Evolutionary conservation across 2,329 filamentous ascomycete genomes (phyloP).

Genomic region (Cladosporium sp.): DNA sequence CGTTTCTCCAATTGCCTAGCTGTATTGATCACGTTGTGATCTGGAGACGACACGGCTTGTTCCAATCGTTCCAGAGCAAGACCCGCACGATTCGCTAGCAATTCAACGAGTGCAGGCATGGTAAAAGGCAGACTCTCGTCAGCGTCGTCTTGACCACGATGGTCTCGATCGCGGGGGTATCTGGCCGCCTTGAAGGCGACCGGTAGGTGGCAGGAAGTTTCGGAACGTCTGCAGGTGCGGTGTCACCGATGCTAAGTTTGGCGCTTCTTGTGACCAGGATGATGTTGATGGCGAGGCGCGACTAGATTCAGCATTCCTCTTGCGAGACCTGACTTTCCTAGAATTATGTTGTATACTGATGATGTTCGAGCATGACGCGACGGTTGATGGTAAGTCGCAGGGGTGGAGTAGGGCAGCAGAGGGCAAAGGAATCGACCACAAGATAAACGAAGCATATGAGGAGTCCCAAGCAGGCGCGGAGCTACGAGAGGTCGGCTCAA

Average conservation of each 20-base stretch:
- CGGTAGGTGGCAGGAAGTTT: not conserved
- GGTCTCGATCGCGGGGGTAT: slow-evolving; percentile 1
- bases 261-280: slow-evolving; percentile 2
- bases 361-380: not conserved
- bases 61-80: slow-evolving; percentile 20
- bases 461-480: slow-evolving; percentile 13
- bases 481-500: slow-evolving; percentile 6
- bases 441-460: slow-evolving; percentile 9
- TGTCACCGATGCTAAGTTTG: slow-evolving; percentile 4
- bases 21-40: slow-evolving; percentile 13
- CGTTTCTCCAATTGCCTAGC: slow-evolving; percentile 32
- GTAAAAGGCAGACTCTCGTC: not conserved
- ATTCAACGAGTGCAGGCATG: slow-evolving; percentile 28
- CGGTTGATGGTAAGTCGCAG: not conserved
- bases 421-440: slow-evolving; percentile 2
- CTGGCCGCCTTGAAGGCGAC: slow-evolving; percentile 10
- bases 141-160: not conserved
- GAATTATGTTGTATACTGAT: not conserved
- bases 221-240: slow-evolving; percentile 2
- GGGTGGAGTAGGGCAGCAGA: not conserved
- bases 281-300: not conserved
- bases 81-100: slow-evolving; percentile 26
- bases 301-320: slow-evolving; percentile 1
- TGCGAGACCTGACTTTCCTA: not conserved
- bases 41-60: slow-evolving; percentile 7